Percentiles rank a stretch among this genome's conserved stretches.
Conservation (phyloP, 768 basidiomycete species). For the Rossbeevera mucosa region DNA sequence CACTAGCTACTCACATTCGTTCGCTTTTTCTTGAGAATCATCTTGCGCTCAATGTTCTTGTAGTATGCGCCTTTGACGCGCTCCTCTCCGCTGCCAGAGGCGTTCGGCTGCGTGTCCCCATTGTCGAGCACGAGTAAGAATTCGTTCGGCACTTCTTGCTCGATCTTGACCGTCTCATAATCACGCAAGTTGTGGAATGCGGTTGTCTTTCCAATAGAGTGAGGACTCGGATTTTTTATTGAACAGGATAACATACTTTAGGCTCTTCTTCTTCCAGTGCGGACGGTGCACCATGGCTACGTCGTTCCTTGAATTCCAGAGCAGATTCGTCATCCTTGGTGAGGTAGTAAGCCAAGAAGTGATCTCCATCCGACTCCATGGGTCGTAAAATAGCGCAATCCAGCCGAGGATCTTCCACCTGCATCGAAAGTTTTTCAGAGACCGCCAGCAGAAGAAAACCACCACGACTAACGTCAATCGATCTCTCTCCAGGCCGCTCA, state of each 20-base stretch:
- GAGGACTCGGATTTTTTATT: background rate
- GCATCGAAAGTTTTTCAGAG: background rate
- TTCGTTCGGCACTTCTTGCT: slow-evolving; percentile 82
- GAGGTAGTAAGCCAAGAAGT: slow-evolving; percentile 82
- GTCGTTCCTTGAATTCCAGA: slow-evolving; percentile 55
- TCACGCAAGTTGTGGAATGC: slow-evolving; percentile 76
- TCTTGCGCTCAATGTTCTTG: slow-evolving; percentile 86
- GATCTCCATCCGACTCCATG: slow-evolving; percentile 85
- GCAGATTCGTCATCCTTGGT: slow-evolving; percentile 73
- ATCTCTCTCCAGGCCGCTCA: slow-evolving; percentile 78
- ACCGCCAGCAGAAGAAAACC: background rate
- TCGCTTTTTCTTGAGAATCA: slow-evolving; percentile 81
- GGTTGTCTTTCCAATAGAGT: slow-evolving; percentile 44
- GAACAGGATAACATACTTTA: slow-evolving; percentile 39
- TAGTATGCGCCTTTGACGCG: slow-evolving; percentile 74
- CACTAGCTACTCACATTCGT: slow-evolving; percentile 53
- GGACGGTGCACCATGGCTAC: slow-evolving; percentile 40
- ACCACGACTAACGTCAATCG: slow-evolving; percentile 51
- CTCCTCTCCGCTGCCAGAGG: slow-evolving; percentile 35
- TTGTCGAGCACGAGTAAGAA: slow-evolving; percentile 73
- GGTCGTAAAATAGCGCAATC: slow-evolving; percentile 85
- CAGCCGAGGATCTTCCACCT: slow-evolving; percentile 75
- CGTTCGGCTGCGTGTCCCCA: slow-evolving; percentile 38
- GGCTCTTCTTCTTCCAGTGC: slow-evolving; percentile 50
- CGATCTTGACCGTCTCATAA: slow-evolving; percentile 83